A percentile compares a stretch with the other conserved stretches of the same genome.
Evolutionary conservation across 352 stramenopile genomes (phyloP).

Genomic region (Pythium periplocum): DNA sequence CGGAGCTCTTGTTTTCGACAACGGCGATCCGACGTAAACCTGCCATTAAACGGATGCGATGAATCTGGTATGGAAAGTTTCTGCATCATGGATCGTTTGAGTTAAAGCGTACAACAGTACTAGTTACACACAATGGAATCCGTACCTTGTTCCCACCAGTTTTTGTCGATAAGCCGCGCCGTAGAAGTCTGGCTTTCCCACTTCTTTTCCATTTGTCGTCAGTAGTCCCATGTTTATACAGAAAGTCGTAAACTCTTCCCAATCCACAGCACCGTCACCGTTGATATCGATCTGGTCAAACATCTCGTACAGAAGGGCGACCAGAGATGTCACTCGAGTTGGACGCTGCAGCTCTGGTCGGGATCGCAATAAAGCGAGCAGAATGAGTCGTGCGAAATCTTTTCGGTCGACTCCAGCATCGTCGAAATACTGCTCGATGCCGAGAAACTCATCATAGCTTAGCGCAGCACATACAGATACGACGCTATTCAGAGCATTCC

Average conservation of each 20-base stretch:
- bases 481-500: constrained; percentile 53
- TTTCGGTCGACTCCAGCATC: constrained; percentile 31
- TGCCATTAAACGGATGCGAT: constrained; percentile 36
- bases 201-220: constrained; percentile 26
- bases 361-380: constrained; percentile 37
- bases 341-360: constrained; percentile 35
- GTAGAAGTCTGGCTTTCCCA: constrained; percentile 1
- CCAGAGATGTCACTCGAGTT: constrained; percentile 26
- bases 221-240: constrained; percentile 64
- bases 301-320: constrained; percentile 58
- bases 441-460: constrained; percentile 49
- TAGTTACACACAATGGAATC: constrained; percentile 1
- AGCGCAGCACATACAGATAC: constrained; percentile 54
- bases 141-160: constrained; percentile 4
- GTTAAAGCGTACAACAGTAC: no score
- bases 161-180: constrained; percentile 17
- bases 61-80: constrained; percentile 64
- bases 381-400: constrained; percentile 46
- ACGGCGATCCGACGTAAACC: constrained; percentile 49
- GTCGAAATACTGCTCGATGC: constrained; percentile 46
- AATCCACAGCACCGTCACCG: constrained; percentile 65
- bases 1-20: constrained; percentile 51
- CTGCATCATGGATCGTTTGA: constrained; percentile 8
- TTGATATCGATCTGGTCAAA: constrained; percentile 86
- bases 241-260: constrained; percentile 85